phyloP scores from a whole-genome alignment of 1,284 basidiomycete species.

The Trichosporon ovoides region DNA sequence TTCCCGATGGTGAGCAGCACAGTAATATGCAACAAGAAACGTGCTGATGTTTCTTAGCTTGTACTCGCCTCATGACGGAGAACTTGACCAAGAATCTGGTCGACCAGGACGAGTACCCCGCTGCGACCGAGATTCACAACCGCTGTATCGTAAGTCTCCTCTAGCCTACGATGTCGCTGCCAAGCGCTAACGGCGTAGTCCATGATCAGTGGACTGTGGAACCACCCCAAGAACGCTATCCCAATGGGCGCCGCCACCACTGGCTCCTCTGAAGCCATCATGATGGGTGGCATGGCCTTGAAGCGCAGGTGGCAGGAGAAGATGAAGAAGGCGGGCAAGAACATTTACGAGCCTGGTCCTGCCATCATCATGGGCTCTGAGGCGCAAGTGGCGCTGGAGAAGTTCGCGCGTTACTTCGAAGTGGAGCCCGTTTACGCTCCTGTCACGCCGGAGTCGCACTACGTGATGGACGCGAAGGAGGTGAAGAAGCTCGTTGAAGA shows the following conservation, averaged over 20 bases:
- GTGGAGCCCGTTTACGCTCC: constrained; percentile 51
- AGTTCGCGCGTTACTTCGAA: constrained; percentile 64
- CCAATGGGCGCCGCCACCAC: constrained; percentile 90
- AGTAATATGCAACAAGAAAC: too few relatives aligned
- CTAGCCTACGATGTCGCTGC: too few relatives aligned
- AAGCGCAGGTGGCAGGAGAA: constrained; percentile 90
- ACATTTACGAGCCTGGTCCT: constrained; percentile 74
- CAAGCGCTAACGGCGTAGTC: constrained; percentile 50
- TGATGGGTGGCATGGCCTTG: constrained; percentile 89
- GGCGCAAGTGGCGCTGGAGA: constrained; percentile 74
- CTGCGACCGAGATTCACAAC: constrained; percentile 67
- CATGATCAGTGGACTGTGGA: constrained; percentile 86
- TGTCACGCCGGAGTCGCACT: constrained; percentile 55
- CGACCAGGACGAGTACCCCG: constrained; percentile 90
- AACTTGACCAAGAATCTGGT: constrained; percentile 86
- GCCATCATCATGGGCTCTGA: constrained; percentile 59
- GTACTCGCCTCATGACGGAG: constrained; percentile 68
- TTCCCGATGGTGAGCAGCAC: constrained; percentile 53
- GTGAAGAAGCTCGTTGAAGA: constrained; percentile 86
- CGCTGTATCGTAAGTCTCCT: constrained; percentile 57
- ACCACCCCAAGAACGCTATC: constrained; percentile 66
- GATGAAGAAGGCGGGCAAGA: constrained; percentile 79
- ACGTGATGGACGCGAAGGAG: constrained; percentile 74
- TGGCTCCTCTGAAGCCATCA: constrained; percentile 85
- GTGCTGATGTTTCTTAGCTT: constrained; percentile 41